These are phyloP conservation scores for Nitzschia inconspicua DNA, from an alignment of 108 stramenopile genomes.

Conservation along the genomic window DNA sequence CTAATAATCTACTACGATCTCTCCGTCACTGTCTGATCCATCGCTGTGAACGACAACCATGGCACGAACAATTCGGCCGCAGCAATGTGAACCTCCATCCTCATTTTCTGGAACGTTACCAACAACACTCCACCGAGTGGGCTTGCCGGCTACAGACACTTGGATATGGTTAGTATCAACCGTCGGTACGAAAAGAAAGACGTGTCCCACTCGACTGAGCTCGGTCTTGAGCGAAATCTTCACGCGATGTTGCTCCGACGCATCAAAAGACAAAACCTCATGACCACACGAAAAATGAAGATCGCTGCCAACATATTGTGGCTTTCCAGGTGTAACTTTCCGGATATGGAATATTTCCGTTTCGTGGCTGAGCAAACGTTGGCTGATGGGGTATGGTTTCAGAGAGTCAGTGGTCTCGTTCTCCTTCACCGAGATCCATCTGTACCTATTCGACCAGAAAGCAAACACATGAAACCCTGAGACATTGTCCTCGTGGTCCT, in stretches of 20 bases:
- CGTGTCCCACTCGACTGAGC: conserved; percentile 51
- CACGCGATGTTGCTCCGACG: conserved; percentile 14
- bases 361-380: conserved; percentile 63
- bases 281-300: conserved; percentile 90
- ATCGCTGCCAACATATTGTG: conserved; percentile 88
- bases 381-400: conserved; percentile 56
- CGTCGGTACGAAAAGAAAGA: conserved; percentile 62
- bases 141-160: conserved; percentile 44
- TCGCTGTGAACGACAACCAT: conserved; percentile 40
- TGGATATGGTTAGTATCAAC: conserved; percentile 31
- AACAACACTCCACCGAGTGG: conserved; percentile 43
- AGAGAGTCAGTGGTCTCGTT: conserved; percentile 17
- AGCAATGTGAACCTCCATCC: conserved; percentile 3
- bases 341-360: conserved; percentile 86
- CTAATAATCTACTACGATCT: conserved; percentile 30
- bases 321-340: conserved; percentile 60
- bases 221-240: conserved; percentile 51
- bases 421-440: conserved; percentile 48
- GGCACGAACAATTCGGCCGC: conserved; percentile 51
- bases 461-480: conserved; percentile 79
- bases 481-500: background rate
- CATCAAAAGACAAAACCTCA: conserved; percentile 68
- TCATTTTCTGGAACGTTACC: conserved; percentile 48
- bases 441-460: conserved; percentile 84
- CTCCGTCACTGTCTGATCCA: conserved; percentile 40